Percentiles rank a stretch among this genome's conserved stretches.
Evolutionary conservation across 371 early-diverging fungal species (phyloP).

Genomic region (Umbelopsis sp.): DNA sequence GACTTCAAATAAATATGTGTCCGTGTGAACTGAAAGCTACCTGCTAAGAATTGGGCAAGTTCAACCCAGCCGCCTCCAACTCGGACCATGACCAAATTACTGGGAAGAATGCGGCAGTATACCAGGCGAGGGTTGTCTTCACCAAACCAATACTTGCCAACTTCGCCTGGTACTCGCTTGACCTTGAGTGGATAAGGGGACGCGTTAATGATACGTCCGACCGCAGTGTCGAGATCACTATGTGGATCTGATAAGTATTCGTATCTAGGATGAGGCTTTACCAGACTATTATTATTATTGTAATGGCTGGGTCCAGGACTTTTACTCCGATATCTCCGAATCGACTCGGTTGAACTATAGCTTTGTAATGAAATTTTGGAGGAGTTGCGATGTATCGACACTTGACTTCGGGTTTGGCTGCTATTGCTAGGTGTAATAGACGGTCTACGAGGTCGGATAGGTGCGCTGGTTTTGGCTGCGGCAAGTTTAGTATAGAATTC

Average conservation of each 20-base stretch:
- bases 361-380: constrained; percentile 18
- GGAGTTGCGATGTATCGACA: constrained; percentile 6
- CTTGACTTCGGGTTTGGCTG: background rate
- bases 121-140: constrained; percentile 60
- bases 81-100: constrained; percentile 79
- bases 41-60: constrained; percentile 33
- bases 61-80: constrained; percentile 84
- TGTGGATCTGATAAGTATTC: constrained; percentile 45
- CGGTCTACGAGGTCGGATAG: constrained; percentile 15
- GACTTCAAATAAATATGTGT: background rate
- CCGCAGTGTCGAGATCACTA: constrained; percentile 43
- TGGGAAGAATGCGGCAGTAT: constrained; percentile 64
- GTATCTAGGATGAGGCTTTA: constrained; percentile 10
- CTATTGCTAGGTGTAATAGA: constrained; percentile 14
- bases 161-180: constrained; percentile 51
- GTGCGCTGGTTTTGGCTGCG: constrained; percentile 34
- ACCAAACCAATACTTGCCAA: constrained; percentile 78
- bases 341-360: constrained; percentile 6
- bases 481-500: constrained; percentile 55
- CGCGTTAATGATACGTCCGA: constrained; percentile 63
- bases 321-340: background rate
- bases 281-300: constrained; percentile 13
- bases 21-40: background rate
- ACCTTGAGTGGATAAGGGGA: constrained; percentile 42
- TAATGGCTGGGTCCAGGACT: background rate